Evolutionary conservation across 2,329 filamentous ascomycete genomes (phyloP), one percentile per base, ranked within the genome.

Genomic region (Diaporthe sp.): DNA sequence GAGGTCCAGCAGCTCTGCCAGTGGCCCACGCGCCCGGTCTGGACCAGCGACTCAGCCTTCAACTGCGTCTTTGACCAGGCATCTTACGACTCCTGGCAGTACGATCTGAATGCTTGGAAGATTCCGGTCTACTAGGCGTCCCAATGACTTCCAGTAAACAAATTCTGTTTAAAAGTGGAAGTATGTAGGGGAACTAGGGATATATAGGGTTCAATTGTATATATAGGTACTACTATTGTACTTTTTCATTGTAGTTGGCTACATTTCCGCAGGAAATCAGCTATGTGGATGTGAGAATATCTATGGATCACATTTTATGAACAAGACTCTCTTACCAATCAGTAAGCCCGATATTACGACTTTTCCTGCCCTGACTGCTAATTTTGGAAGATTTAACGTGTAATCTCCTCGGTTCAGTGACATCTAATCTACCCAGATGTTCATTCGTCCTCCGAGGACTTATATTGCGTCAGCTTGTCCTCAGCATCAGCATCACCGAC

Each of bases 1-100:
- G 79, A 85, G 79, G 82, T 81, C 0, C 81, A 83, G 78, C 80
- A 81, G 78, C 82, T 84, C 58, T 87, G 85, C 80, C 80, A 80
- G 71, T 87, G 83, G 84, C 85, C 84, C 6, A 80, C 81, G n/a
- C 80, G 77, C 5, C 77, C 77, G 8, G 25, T 76, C n/a, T 78
- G 77, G 77, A 34, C 67, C 10, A 58, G 57, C n/a, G 71, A 68
- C 57, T 53, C 73, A n/a, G 60, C 63, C 28, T 70, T 77, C 44
- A 68, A 72, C 37, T 79, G 77, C 37, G 75, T 75, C 12, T 77
- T 75, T 47, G 76, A 79, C 71, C 72, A 78, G 71, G 61, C 58
- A 34, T 78, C 77, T 4, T 76, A 77, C 34, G 76, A 78, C 34
- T 72, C 68, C n/a, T 79, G 77, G 77, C 70, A 60, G 60, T 77